phyloP scores from a whole-genome alignment of 2,329 filamentous ascomycete species.

The Scopulariopsis brevicaulis region DNA sequence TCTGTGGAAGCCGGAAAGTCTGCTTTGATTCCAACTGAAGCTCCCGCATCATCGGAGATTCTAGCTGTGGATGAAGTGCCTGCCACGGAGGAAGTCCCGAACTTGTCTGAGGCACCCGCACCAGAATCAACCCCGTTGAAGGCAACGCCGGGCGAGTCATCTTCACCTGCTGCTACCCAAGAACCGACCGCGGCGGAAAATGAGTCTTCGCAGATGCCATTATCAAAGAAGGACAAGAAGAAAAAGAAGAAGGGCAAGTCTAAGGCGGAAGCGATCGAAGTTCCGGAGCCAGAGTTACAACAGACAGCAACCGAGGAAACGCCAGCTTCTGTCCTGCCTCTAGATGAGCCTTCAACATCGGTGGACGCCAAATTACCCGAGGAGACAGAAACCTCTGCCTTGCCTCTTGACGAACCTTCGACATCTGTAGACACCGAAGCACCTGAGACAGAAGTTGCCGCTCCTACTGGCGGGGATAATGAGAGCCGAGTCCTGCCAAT shows the following conservation, averaged over 20 bases:
- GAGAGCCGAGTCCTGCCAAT: neutral
- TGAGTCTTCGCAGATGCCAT: neutral
- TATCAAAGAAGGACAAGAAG: slow-evolving; percentile 1
- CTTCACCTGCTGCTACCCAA: neutral
- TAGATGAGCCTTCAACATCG: neutral
- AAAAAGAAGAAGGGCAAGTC: slow-evolving; percentile 1
- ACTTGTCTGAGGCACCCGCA: neutral
- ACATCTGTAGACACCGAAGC: neutral
- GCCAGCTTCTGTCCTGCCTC: neutral
- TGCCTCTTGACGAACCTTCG: neutral
- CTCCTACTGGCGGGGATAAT: neutral
- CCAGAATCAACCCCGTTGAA: neutral
- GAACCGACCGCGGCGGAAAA: neutral
- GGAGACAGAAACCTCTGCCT: neutral
- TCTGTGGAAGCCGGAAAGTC: neutral
- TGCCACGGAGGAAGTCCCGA: neutral
- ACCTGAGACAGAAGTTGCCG: neutral
- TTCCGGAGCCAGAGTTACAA: neutral
- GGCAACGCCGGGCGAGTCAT: neutral
- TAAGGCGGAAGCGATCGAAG: neutral
- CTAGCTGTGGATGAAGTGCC: neutral
- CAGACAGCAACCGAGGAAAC: neutral
- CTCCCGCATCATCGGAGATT: neutral
- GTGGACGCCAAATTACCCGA: neutral
- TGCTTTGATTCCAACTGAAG: neutral